Base-by-base conservation (phyloP, 2,329 filamentous ascomycete species). In the Cordyceps javanica region DNA sequence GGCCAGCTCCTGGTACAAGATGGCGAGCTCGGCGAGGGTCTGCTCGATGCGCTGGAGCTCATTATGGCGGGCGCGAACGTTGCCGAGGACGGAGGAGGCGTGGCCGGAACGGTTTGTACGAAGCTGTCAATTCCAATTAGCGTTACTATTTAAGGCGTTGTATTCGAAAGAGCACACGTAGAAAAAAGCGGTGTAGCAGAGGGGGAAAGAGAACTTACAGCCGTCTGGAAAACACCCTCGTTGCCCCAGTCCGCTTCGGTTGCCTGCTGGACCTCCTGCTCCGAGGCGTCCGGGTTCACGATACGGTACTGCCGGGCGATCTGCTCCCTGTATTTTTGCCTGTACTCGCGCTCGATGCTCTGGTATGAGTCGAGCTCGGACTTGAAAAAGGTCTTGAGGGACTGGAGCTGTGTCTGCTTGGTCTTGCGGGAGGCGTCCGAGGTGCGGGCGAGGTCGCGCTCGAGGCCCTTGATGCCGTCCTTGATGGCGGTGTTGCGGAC, bases 281-380 rank as follows among this genome's bases (percentile, higher is more conserved):
- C 88, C 50, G 81, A 82, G n/a, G 89, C 90, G 45, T 91, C 86
- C 53, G 89, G 89, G 69, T 91, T 90, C 63, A 91, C 88, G 68
- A 93, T 91, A 58, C 84, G 80, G 72, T 90, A 92, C 72, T 94
- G 90, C 66, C 90, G 82, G 59, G 84, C 83, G 68, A 93, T 90
- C 71, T 91, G 88, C 62, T 91, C 87, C 60, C 86, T 82, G 71
- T 91, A 91, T 62, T 85, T 78, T 68, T 83, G 79, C 67, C 83
- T 81, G 75, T 90, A 92, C 46, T 81, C 79, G 59, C 81, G 77
- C 77, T 94, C 90, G 68, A 90, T 86, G 64, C 81, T 75, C 68
- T 87, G 80, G 71, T 89, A 91, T 64, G 82, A 82, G 68, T 86
- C 80, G 62, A 92, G 77, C 69, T 89, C 85, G 61, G 81, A 81